A percentile compares a stretch with the other conserved stretches of the same genome.
phyloP scores from a whole-genome alignment of 306 rosid genomes.

The Quercus robur region DNA sequence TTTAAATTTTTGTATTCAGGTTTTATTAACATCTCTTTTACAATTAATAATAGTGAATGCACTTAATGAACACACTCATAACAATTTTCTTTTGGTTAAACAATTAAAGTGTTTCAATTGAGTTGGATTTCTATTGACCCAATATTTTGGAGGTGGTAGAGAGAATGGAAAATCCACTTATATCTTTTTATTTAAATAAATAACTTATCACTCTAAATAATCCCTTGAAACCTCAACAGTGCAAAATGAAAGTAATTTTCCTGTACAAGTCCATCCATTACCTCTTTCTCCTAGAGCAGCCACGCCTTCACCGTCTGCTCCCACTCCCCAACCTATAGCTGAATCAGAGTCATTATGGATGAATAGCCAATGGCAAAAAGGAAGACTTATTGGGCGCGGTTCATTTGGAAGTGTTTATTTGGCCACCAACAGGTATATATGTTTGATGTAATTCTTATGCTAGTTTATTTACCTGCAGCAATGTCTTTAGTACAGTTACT shows the following conservation, averaged over 20 bases:
- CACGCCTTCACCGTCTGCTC: conserved; percentile 40
- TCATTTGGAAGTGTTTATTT: conserved; percentile 91
- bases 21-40: too few relatives aligned
- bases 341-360: conserved; percentile 49
- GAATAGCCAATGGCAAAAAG: conserved; percentile 86
- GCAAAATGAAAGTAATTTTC: conserved; percentile 47
- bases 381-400: conserved; percentile 96
- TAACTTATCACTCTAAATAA: too few relatives aligned
- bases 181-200: too few relatives aligned
- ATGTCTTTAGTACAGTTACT: conserved; percentile 5
- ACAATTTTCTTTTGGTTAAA: too few relatives aligned
- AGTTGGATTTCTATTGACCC: too few relatives aligned
- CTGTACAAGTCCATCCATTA: conserved; percentile 61
- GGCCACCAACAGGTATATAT: conserved; percentile 73
- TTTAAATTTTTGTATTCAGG: too few relatives aligned
- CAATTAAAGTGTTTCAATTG: too few relatives aligned
- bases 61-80: too few relatives aligned
- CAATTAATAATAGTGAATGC: too few relatives aligned
- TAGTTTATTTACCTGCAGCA: conserved; percentile 16
- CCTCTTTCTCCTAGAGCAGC: conserved; percentile 82
- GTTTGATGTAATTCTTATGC: not conserved
- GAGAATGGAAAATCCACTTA: too few relatives aligned
- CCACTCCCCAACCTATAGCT: conserved; percentile 29
- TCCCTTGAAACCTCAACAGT: conserved; percentile 23
- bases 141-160: too few relatives aligned